These are phyloP conservation scores for Crassisporium funariophilum DNA, from an alignment of 768 basidiomycete species.

Conservation along the genomic window DNA sequence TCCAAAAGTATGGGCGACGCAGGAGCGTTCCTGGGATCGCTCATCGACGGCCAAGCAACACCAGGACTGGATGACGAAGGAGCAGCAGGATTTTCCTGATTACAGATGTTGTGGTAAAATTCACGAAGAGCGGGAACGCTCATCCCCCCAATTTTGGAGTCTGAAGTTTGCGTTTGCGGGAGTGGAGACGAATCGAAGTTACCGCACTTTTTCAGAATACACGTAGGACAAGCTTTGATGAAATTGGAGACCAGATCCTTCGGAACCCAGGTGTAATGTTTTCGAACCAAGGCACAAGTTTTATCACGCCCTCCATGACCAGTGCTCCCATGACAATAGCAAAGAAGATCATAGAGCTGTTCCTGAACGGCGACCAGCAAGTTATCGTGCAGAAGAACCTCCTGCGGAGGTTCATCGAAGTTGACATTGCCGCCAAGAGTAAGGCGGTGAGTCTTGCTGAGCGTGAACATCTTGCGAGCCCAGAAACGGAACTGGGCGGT, in stretches of 20 bases:
- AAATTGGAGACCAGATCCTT: slow-evolving; percentile 82
- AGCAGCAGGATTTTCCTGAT: slow-evolving; percentile 7
- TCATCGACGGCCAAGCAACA: slow-evolving; percentile 13
- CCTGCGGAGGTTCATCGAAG: slow-evolving; percentile 19
- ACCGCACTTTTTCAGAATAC: slow-evolving; percentile 50
- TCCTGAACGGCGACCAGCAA: slow-evolving; percentile 77
- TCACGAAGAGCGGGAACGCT: slow-evolving; percentile 22
- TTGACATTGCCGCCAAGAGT: slow-evolving; percentile 22
- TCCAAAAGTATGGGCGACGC: slow-evolving; percentile 12
- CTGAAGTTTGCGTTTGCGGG: slow-evolving; percentile 13
- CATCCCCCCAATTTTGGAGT: slow-evolving; percentile 15
- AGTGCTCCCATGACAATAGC: slow-evolving; percentile 66
- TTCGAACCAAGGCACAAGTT: slow-evolving; percentile 65
- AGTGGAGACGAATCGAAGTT: slow-evolving; percentile 23
- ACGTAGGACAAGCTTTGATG: slow-evolving; percentile 79
- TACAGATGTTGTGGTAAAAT: slow-evolving; percentile 20
- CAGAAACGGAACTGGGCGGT: slow-evolving; percentile 80
- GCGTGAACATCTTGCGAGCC: slow-evolving; percentile 79
- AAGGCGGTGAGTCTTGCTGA: slow-evolving; percentile 39
- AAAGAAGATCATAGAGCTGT: slow-evolving; percentile 77
- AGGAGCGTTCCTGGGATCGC: slow-evolving; percentile 2
- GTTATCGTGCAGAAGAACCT: slow-evolving; percentile 70
- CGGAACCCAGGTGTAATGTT: slow-evolving; percentile 81
- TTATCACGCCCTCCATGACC: slow-evolving; percentile 81
- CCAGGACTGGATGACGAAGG: slow-evolving; percentile 2